Conservation (phyloP, 352 stramenopile species). For the Pythium angustatum region DNA sequence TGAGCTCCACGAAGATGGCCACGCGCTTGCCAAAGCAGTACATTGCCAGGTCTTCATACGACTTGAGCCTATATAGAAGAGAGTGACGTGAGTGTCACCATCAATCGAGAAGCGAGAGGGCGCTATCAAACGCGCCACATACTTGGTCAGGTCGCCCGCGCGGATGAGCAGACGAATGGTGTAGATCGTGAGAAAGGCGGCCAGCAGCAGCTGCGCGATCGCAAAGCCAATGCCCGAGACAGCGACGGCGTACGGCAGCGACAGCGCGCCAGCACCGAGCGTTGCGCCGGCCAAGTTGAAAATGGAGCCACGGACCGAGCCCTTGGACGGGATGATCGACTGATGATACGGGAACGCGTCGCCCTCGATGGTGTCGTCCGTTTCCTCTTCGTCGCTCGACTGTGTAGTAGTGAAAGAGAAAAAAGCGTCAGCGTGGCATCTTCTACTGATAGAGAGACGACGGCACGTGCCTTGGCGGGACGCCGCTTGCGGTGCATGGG, state of each 20-base stretch:
- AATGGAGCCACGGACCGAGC: constrained; percentile 80
- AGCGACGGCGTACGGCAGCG: constrained; percentile 77
- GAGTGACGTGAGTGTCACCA: too few species aligned
- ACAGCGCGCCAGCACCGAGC: constrained; percentile 74
- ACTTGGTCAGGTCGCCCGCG: constrained; percentile 80
- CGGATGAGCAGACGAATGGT: constrained; percentile 83
- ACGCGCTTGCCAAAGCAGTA: constrained; percentile 83
- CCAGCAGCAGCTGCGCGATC: constrained; percentile 65
- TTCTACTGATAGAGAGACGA: too few species aligned
- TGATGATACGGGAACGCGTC: constrained; percentile 77
- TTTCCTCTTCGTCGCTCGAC: constrained; percentile 29
- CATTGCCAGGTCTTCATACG: constrained; percentile 83
- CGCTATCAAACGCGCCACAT: neutral
- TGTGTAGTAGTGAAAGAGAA: too few species aligned
- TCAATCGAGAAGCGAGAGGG: too few species aligned
- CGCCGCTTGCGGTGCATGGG: constrained; percentile 51
- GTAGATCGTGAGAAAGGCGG: constrained; percentile 75
- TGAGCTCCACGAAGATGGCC: constrained; percentile 83
- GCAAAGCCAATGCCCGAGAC: constrained; percentile 81
- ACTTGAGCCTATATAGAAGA: constrained; percentile 68
- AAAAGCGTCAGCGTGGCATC: too few species aligned
- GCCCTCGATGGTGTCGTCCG: constrained; percentile 47
- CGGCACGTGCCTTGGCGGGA: constrained; percentile 31
- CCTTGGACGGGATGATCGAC: constrained; percentile 78
- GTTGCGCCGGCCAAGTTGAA: constrained; percentile 86